These are phyloP conservation scores for Sporothrix inflata DNA, from an alignment of 2,329 filamentous ascomycete genomes.

Conservation along the genomic window DNA sequence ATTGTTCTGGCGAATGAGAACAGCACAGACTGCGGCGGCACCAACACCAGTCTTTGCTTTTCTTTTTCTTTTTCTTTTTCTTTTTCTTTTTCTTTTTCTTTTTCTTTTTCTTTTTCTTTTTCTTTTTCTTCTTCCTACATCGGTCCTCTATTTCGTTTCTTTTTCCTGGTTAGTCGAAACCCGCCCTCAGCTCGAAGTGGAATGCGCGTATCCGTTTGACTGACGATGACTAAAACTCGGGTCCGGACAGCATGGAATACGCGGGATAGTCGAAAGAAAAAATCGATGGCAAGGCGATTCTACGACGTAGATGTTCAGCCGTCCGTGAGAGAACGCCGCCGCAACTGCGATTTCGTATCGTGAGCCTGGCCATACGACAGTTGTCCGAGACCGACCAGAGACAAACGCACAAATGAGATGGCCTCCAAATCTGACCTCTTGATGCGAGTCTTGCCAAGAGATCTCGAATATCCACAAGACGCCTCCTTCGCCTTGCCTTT, in stretches of 20 bases:
- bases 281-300: background rate
- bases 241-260: background rate
- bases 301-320: background rate
- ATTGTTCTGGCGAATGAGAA: background rate
- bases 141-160: background rate
- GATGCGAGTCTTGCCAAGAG: constrained; percentile 4
- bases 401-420: background rate
- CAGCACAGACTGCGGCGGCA: background rate
- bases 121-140: background rate
- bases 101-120: constrained; percentile 3
- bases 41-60: background rate
- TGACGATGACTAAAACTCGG: background rate
- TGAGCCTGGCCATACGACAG: background rate
- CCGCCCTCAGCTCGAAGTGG: background rate
- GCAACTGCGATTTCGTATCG: background rate
- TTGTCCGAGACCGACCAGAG: background rate
- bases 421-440: background rate
- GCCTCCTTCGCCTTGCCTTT: no score
- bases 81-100: constrained; percentile 6
- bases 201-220: background rate
- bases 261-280: background rate
- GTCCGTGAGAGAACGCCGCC: background rate
- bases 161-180: background rate
- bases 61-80: constrained; percentile 1
- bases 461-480: background rate